These are phyloP conservation scores for Eutrema salsugineum DNA, from an alignment of 441 rosid species.

Conservation along the genomic window DNA sequence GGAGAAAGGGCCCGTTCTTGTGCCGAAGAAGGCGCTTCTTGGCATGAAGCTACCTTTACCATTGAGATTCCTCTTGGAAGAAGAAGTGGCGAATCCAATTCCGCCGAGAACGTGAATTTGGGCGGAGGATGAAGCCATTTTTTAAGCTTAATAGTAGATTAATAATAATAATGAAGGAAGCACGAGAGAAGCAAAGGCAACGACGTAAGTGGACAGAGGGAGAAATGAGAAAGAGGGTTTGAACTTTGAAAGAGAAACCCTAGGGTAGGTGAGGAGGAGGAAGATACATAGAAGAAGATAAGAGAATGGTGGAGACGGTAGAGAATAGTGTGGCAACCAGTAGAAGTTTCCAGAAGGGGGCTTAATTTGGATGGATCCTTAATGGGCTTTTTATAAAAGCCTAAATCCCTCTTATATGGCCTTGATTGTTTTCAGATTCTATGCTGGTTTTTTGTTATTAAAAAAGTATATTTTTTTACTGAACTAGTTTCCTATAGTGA, in stretches of 20 bases:
- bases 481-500: too few relatives aligned
- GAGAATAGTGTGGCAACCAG: not conserved
- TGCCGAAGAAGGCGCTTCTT: conserved; percentile 57
- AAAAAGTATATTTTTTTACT: too few relatives aligned
- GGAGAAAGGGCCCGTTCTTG: conserved; percentile 25
- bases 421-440: too few relatives aligned
- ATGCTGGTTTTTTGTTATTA: too few relatives aligned
- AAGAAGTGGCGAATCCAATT: conserved; percentile 36
- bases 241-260: conserved; percentile 3
- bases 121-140: conserved; percentile 48
- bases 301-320: not conserved
- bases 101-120: conserved; percentile 58
- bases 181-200: not conserved
- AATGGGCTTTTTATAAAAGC: not conserved
- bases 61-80: conserved; percentile 23
- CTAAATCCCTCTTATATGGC: too few relatives aligned
- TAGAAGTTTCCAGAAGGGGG: not conserved
- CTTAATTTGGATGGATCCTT: not conserved
- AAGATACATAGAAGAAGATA: conserved; percentile 10
- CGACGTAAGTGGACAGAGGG: not conserved
- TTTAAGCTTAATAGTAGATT: not conserved
- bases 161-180: not conserved
- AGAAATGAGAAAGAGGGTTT: not conserved
- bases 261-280: not conserved
- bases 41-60: conserved; percentile 31